Percentiles rank a stretch among this genome's conserved stretches.
phyloP scores from a whole-genome alignment of 2,329 filamentous ascomycete genomes.

The Tolypocladium tropicale region DNA sequence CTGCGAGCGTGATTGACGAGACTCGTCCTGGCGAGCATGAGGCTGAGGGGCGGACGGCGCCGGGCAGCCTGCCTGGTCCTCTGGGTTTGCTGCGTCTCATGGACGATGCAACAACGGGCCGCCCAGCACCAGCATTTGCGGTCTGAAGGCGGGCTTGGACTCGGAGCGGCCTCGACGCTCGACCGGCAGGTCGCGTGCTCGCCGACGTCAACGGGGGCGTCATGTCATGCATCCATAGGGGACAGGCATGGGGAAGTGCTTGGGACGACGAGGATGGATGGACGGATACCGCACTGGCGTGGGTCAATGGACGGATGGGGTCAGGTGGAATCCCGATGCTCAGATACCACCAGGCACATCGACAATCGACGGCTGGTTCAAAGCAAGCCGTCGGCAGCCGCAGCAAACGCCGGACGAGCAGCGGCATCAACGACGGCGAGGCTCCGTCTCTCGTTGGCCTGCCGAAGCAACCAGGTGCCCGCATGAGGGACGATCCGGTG shows the following conservation, averaged over 20 bases:
- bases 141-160: neutral
- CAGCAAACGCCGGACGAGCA: neutral
- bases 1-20: neutral
- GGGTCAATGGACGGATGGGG: neutral
- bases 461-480: too few relatives aligned
- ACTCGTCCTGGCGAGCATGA: neutral
- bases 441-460: too few relatives aligned
- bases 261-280: neutral
- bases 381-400: neutral
- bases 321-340: too few relatives aligned
- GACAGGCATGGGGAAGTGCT: too few relatives aligned
- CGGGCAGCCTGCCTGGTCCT: neutral
- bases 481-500: neutral
- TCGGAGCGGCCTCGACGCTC: neutral
- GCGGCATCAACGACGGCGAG: neutral
- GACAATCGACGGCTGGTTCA: neutral
- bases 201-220: neutral
- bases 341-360: neutral
- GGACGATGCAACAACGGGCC: neutral
- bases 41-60: neutral
- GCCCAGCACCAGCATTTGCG: too few relatives aligned
- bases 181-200: neutral
- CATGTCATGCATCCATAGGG: too few relatives aligned
- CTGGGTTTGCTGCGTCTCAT: neutral
- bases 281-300: neutral